These are phyloP conservation scores for Gloeophyllum trabeum DNA, from an alignment of 768 basidiomycete genomes.

Conservation along the genomic window DNA sequence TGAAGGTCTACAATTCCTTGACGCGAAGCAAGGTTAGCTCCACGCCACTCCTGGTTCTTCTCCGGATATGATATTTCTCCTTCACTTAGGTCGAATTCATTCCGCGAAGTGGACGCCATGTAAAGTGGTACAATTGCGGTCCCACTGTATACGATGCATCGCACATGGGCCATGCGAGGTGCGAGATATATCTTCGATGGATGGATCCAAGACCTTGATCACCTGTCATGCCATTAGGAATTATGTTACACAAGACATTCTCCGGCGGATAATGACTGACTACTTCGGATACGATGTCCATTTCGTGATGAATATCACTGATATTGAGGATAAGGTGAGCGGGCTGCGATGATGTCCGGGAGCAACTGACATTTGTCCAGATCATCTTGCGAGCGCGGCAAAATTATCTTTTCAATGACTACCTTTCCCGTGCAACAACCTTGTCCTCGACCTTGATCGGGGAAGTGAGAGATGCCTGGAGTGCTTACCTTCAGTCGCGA, in stretches of 20 bases:
- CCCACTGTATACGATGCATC: constrained; percentile 98
- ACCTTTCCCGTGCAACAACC: constrained; percentile 37
- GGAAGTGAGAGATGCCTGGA: constrained; percentile 54
- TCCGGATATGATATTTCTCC: not conserved
- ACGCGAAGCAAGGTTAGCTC: constrained; percentile 72
- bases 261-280: constrained; percentile 83
- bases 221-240: constrained; percentile 71
- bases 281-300: constrained; percentile 98
- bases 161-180: constrained; percentile 99
- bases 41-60: constrained; percentile 1
- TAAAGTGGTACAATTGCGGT: constrained; percentile 99
- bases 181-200: too few relatives aligned
- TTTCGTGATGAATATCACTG: constrained; percentile 99
- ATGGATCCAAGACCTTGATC: not conserved
- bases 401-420: constrained; percentile 56
- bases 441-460: constrained; percentile 50
- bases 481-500: constrained; percentile 46
- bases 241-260: constrained; percentile 91
- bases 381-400: constrained; percentile 90
- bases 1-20: constrained; percentile 88
- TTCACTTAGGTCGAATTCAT: constrained; percentile 60
- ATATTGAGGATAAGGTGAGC: constrained; percentile 98
- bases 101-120: constrained; percentile 51
- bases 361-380: constrained; percentile 29
- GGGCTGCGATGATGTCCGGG: constrained; percentile 5